These are phyloP conservation scores for Bryopsis sp. DNA, from an alignment of 139 green algal genomes.

Conservation along the genomic window DNA sequence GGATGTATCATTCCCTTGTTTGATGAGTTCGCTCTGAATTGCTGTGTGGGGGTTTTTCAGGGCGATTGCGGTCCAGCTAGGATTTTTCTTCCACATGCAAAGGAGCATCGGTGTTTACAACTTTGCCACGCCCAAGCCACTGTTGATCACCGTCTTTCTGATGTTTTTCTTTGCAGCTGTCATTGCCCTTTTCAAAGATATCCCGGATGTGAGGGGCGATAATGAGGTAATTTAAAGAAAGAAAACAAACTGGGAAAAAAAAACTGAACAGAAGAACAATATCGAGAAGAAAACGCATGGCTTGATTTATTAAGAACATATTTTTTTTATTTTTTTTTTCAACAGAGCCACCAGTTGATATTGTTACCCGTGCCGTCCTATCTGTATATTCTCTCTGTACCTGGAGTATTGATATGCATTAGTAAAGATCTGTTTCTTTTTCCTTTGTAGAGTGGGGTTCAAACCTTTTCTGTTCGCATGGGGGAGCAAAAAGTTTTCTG, in stretches of 20 bases:
- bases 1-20: too few relatives aligned
- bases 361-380: too few relatives aligned
- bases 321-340: too few relatives aligned
- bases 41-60: too few relatives aligned
- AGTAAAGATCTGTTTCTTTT: background rate
- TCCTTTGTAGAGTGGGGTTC: conserved; percentile 34
- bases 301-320: too few relatives aligned
- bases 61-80: conserved; percentile 50
- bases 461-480: conserved; percentile 76
- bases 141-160: conserved; percentile 74
- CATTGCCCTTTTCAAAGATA: conserved; percentile 96
- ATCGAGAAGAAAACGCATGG: too few relatives aligned
- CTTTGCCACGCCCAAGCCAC: conserved; percentile 21
- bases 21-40: background rate
- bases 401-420: too few relatives aligned
- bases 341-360: too few relatives aligned
- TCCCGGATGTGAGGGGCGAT: conserved; percentile 85
- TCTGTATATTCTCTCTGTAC: too few relatives aligned
- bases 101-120: conserved; percentile 14
- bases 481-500: conserved; percentile 69
- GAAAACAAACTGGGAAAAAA: background rate
- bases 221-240: background rate
- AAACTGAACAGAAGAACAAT: too few relatives aligned
- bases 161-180: conserved; percentile 89
- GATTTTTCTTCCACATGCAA: conserved; percentile 83